Conservation (phyloP, 148 eudicot genomes). For the Agrostemma githago region DNA sequence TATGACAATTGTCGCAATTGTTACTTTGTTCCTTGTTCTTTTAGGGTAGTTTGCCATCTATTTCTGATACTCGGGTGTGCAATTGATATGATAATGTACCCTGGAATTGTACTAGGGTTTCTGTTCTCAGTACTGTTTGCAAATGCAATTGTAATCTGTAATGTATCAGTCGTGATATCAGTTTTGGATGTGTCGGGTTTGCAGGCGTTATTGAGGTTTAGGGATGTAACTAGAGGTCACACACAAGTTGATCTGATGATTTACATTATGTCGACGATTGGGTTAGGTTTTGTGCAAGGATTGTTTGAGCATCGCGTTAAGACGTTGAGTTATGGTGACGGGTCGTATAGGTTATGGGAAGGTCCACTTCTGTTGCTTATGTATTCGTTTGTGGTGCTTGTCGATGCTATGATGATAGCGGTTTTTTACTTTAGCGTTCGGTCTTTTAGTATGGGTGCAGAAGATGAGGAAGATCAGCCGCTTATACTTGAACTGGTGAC, state of each 20-base stretch:
- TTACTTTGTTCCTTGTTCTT: conserved; percentile 55
- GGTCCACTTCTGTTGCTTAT: conserved; percentile 83
- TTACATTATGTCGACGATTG: conserved; percentile 78
- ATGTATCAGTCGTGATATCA: conserved; percentile 40
- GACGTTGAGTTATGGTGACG: conserved; percentile 80
- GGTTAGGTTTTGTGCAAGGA: conserved; percentile 76
- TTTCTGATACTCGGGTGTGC: conserved; percentile 49
- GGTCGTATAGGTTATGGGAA: conserved; percentile 86
- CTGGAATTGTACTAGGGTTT: conserved; percentile 31
- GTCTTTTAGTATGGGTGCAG: conserved; percentile 59
- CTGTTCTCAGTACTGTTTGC: conserved; percentile 39
- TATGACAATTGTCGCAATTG: conserved; percentile 50
- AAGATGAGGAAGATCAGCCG: conserved; percentile 52
- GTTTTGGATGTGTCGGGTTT: conserved; percentile 42
- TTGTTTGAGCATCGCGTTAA: conserved; percentile 93
- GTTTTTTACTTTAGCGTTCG: conserved; percentile 91
- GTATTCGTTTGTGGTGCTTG: conserved; percentile 78
- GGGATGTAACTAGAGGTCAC: conserved; percentile 36
- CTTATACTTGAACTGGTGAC: conserved; percentile 59
- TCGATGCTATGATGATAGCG: conserved; percentile 84
- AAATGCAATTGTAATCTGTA: conserved; percentile 36
- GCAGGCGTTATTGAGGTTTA: conserved; percentile 39
- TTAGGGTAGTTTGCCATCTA: conserved; percentile 53
- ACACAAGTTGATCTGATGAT: conserved; percentile 80
- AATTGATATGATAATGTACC: conserved; percentile 44